Evolutionary conservation across 1,139 yeast species (phyloP).

Genomic region (Sugiyamaella paludigena): DNA sequence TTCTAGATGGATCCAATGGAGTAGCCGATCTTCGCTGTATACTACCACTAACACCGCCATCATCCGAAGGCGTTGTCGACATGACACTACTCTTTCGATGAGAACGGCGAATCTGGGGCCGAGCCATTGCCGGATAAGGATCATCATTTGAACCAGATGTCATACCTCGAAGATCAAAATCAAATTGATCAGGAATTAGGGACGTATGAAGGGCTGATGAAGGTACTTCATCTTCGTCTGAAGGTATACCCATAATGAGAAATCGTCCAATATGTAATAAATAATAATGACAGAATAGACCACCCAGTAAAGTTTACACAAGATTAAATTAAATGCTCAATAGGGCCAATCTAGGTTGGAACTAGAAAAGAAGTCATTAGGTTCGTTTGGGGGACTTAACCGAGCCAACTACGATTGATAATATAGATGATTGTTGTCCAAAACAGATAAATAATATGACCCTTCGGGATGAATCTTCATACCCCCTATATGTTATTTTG

Average conservation of each 20-base stretch:
- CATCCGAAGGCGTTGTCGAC: not conserved
- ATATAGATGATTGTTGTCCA: too few relatives aligned
- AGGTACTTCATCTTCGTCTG: slow-evolving; percentile 31
- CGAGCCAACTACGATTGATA: too few relatives aligned
- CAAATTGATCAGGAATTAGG: slow-evolving; percentile 22
- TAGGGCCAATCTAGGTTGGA: too few relatives aligned
- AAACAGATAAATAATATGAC: too few relatives aligned
- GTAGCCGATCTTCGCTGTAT: not conserved
- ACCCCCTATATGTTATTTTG: too few relatives aligned
- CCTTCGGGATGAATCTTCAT: too few relatives aligned
- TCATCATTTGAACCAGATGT: slow-evolving; percentile 17
- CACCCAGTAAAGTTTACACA: too few relatives aligned
- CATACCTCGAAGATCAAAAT: slow-evolving; percentile 10
- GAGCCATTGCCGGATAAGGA: slow-evolving; percentile 38
- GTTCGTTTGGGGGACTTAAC: too few relatives aligned
- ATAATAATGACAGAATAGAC: too few relatives aligned
- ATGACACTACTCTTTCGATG: slow-evolving; percentile 8
- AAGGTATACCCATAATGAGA: not conserved
- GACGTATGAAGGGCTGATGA: slow-evolving; percentile 38
- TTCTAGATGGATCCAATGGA: not conserved
- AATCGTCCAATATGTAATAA: too few relatives aligned
- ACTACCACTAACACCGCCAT: not conserved
- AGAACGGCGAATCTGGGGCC: slow-evolving; percentile 14
- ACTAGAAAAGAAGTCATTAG: too few relatives aligned
- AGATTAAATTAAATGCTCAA: too few relatives aligned